Percentiles rank a stretch among this genome's conserved stretches.
Evolutionary conservation across 345 rosid genomes (phyloP).

Genomic region (Chamaenerion angustifolium): DNA sequence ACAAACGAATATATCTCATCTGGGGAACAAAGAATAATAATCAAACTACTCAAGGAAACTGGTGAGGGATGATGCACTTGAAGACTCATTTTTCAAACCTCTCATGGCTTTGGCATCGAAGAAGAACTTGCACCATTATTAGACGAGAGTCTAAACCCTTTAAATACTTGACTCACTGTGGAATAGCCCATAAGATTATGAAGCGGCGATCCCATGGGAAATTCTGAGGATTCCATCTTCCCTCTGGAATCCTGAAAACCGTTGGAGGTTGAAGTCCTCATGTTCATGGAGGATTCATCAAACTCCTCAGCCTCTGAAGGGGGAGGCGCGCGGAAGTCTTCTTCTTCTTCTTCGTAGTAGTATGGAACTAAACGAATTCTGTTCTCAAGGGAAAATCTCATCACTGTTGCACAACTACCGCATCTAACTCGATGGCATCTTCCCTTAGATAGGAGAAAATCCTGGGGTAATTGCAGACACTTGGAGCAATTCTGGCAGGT

Average conservation of each 20-base stretch:
- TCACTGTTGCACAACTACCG: conserved; percentile 51
- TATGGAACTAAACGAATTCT: conserved; percentile 43
- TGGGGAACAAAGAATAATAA: too few relatives aligned
- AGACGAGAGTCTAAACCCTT: conserved; percentile 9
- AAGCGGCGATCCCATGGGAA: conserved; percentile 36
- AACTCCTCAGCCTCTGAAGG: conserved; percentile 18
- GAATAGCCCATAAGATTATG: conserved; percentile 80
- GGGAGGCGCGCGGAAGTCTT: conserved; percentile 12
- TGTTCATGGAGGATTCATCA: conserved; percentile 7
- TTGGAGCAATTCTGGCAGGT: conserved; percentile 45
- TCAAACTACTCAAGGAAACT: too few relatives aligned
- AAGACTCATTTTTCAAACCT: too few relatives aligned
- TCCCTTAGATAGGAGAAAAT: conserved; percentile 51
- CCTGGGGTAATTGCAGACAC: conserved; percentile 56
- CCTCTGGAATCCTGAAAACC: conserved; percentile 7
- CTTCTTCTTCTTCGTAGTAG: not conserved
- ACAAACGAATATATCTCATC: too few relatives aligned
- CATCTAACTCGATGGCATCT: conserved; percentile 59
- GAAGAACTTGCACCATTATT: not conserved
- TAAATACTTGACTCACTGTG: conserved; percentile 45
- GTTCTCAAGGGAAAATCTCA: conserved; percentile 49
- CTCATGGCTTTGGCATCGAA: not conserved
- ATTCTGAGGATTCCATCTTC: conserved; percentile 15
- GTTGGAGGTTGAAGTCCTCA: conserved; percentile 11
- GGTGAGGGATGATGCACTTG: too few relatives aligned